A percentile compares a stretch with the other conserved stretches of the same genome.
Conservation (phyloP, 768 basidiomycete species). For the Trametes maxima region DNA sequence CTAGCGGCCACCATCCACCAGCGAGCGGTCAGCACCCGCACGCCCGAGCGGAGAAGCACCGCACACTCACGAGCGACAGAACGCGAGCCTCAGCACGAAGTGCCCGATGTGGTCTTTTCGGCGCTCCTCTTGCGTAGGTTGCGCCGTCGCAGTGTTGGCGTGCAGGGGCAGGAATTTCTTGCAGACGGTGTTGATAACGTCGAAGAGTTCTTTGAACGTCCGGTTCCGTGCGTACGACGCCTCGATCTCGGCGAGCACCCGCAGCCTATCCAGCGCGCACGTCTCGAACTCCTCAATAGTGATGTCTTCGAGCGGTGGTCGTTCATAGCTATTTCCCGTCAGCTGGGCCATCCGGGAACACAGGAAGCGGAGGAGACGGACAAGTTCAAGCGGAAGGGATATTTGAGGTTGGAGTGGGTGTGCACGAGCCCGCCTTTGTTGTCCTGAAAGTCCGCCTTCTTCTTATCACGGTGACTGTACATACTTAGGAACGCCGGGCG, state of each 20-base stretch:
- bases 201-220: conserved; percentile 74
- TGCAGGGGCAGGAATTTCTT: conserved; percentile 77
- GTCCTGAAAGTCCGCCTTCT: background rate
- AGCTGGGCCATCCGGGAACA: conserved; percentile 13
- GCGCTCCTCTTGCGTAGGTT: conserved; percentile 62
- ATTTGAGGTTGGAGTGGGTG: conserved; percentile 39
- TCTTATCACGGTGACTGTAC: background rate
- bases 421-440: conserved; percentile 26
- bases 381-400: conserved; percentile 82
- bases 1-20: background rate
- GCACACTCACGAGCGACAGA: conserved; percentile 93
- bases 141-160: conserved; percentile 45
- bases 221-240: conserved; percentile 84
- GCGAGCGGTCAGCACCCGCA: background rate
- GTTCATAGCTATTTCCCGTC: conserved; percentile 68
- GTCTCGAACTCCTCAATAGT: conserved; percentile 95
- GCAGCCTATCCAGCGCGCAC: conserved; percentile 84
- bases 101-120: conserved; percentile 88
- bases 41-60: background rate
- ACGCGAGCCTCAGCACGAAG: conserved; percentile 91
- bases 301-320: conserved; percentile 83
- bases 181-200: conserved; percentile 62
- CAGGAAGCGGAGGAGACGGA: conserved; percentile 36
- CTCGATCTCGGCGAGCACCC: conserved; percentile 89
- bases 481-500: background rate